These are phyloP conservation scores for Colletotrichum caudatum DNA, from an alignment of 2,329 filamentous ascomycete species.

Conservation along the genomic window DNA sequence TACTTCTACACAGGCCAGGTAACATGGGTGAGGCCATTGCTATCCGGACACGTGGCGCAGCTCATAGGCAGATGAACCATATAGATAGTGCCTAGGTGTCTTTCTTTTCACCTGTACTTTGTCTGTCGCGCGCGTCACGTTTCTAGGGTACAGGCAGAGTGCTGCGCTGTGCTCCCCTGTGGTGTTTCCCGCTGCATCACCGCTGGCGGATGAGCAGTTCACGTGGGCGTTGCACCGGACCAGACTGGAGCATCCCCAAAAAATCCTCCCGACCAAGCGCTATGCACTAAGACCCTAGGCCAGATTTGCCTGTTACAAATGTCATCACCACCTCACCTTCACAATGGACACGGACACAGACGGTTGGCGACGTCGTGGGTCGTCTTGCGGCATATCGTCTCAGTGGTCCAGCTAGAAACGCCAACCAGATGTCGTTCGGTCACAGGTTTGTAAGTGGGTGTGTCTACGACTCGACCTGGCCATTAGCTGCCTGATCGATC, in stretches of 20 bases:
- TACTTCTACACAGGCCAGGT: too few relatives aligned
- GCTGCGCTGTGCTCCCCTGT: not conserved
- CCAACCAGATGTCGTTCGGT: not conserved
- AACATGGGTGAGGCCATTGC: not conserved
- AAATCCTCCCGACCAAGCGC: not conserved
- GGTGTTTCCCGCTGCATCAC: constrained; percentile 13
- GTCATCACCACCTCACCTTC: not conserved
- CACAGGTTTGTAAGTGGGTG: not conserved
- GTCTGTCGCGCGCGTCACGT: not conserved
- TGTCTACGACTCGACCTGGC: constrained; percentile 1
- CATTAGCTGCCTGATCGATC: not conserved
- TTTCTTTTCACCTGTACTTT: not conserved
- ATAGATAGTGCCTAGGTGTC: not conserved
- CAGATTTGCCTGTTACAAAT: constrained; percentile 2
- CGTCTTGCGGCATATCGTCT: constrained; percentile 7
- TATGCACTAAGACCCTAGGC: not conserved
- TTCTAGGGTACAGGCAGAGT: not conserved
- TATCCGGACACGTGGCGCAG: constrained; percentile 25
- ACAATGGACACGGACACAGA: not conserved
- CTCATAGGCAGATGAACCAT: constrained; percentile 31
- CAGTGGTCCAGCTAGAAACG: not conserved
- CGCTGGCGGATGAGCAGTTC: not conserved
- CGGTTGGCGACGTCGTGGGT: constrained; percentile 3
- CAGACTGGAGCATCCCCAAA: not conserved
- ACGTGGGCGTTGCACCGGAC: constrained; percentile 8